Evolutionary conservation across 306 rosid species (phyloP), one percentile per base, ranked within the genome.

Genomic region (Dalbergia cultrata): DNA sequence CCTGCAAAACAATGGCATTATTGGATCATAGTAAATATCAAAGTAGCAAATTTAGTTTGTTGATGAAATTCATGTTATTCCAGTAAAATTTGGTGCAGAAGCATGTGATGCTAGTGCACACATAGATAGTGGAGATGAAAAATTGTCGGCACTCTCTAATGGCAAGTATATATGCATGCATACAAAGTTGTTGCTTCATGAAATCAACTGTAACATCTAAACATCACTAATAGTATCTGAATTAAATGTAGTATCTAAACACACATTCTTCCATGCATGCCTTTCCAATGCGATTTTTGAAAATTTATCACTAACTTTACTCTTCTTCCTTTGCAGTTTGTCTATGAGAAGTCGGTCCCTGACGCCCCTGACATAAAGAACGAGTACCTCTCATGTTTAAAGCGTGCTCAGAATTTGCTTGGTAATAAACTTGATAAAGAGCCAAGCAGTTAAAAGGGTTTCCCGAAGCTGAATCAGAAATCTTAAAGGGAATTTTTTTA

Each of bases 361-460:
- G 90, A 91, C 52, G 34, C 80, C 52, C 90, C 85, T 47, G 92
- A 91, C 69, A 82, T 84, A n/a, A 91, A 92, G 88, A 90, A 80
- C 0, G 95, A 88, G 73, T 89, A 91, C 75, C 87, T 83, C 56
- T 82, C 94, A 68, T 94, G 98, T 89, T 72, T 91, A 77, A 90
- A 88, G 89, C 89, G 72, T 62, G 88, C 91, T 59, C 76, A 82
- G 72, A 86, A 80, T 83, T 85, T 94, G 80, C 67, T 86, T 26
- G 76, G 83, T 7, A 67, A 62, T 66, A 59, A 44, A 57, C 22
- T 66, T 44, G 68, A 81, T 33, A 79, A 63, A 53, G 70, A 53
- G 57, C 72, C 62, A 72, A 71, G 74, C 85, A 63, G 63, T 39
- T 17, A 9, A 18, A 59, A 56, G 58, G 86, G 61, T 56, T 70